Evolutionary conservation across 805 yeast genomes (phyloP).

Genomic region (Cyberlindnera galapagoensis): DNA sequence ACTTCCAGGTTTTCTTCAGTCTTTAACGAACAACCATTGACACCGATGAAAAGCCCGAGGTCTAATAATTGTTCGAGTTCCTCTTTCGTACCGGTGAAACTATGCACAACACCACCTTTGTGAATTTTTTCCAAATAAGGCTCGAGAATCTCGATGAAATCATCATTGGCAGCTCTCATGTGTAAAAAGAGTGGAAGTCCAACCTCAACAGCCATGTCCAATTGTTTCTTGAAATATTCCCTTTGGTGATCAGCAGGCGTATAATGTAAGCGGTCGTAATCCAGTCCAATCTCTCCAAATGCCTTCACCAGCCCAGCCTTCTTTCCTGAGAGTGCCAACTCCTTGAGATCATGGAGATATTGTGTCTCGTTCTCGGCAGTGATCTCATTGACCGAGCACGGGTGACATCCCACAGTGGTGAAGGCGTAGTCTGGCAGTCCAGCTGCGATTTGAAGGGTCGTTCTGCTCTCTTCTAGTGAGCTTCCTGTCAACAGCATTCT

Average conservation of each 20-base stretch:
- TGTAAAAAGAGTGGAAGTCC: constrained; percentile 81
- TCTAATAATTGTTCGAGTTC: constrained; percentile 56
- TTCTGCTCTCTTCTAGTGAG: constrained; percentile 54
- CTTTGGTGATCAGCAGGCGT: constrained; percentile 64
- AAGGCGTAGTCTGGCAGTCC: constrained; percentile 29
- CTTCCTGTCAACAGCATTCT: constrained; percentile 82
- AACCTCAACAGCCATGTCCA: constrained; percentile 54
- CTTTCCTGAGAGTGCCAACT: constrained; percentile 42
- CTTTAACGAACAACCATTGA: constrained; percentile 91
- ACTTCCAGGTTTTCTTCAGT: constrained; percentile 67
- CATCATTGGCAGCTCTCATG: constrained; percentile 80
- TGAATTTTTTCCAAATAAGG: constrained; percentile 41
- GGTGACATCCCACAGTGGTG: constrained; percentile 93
- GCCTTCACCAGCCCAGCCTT: constrained; percentile 57
- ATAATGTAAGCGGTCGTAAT: constrained; percentile 82
- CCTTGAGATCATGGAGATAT: constrained; percentile 43
- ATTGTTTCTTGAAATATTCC: constrained; percentile 63
- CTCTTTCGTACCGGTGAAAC: constrained; percentile 76
- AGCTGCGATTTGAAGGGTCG: constrained; percentile 52
- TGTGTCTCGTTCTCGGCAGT: constrained; percentile 21
- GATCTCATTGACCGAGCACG: constrained; percentile 72
- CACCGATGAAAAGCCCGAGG: constrained; percentile 64
- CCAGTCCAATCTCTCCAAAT: constrained; percentile 94
- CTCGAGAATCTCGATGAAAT: constrained; percentile 56
- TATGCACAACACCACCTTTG: constrained; percentile 78